These are phyloP conservation scores for Cytospora piceicola DNA, from an alignment of 2,329 filamentous ascomycete species.

Conservation along the genomic window DNA sequence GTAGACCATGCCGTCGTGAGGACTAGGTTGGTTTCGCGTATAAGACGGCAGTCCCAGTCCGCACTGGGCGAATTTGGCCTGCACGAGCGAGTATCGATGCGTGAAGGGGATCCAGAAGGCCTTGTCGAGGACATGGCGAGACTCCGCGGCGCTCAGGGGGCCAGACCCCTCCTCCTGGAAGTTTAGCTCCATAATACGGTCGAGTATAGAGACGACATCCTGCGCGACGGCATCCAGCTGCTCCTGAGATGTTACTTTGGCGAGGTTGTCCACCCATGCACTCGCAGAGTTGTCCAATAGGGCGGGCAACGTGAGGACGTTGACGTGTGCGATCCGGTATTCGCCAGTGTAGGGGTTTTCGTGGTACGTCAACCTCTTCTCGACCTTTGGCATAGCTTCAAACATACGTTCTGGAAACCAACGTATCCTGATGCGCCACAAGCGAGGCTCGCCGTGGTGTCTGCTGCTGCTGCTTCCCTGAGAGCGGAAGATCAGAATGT, in stretches of 20 bases:
- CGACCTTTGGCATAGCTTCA: slow-evolving; percentile 2
- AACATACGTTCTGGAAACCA: slow-evolving; percentile 40
- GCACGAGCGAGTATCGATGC: slow-evolving; percentile 33
- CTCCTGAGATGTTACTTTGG: slow-evolving; percentile 17
- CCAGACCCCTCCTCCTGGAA: slow-evolving; percentile 30
- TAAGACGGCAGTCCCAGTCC: slow-evolving; percentile 34
- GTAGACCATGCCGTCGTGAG: slow-evolving; percentile 34
- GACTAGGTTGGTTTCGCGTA: neutral
- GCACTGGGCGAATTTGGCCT: slow-evolving; percentile 38
- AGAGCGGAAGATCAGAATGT: slow-evolving; percentile 51
- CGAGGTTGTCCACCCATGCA: slow-evolving; percentile 39
- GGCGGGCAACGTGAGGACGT: slow-evolving; percentile 42
- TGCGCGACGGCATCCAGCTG: slow-evolving; percentile 35
- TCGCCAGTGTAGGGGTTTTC: neutral
- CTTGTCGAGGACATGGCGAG: slow-evolving; percentile 28
- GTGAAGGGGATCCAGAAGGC: slow-evolving; percentile 36
- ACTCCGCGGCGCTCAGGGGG: slow-evolving; percentile 22
- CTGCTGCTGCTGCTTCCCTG: slow-evolving; percentile 35
- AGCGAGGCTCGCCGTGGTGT: slow-evolving; percentile 25
- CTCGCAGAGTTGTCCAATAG: slow-evolving; percentile 43
- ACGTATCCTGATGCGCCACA: slow-evolving; percentile 41
- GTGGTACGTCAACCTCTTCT: neutral
- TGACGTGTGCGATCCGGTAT: neutral
- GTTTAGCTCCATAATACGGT: slow-evolving; percentile 36
- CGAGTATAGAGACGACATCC: slow-evolving; percentile 44